phyloP scores from a whole-genome alignment of 106 monocot genomes.

The Agapanthus africanus region DNA sequence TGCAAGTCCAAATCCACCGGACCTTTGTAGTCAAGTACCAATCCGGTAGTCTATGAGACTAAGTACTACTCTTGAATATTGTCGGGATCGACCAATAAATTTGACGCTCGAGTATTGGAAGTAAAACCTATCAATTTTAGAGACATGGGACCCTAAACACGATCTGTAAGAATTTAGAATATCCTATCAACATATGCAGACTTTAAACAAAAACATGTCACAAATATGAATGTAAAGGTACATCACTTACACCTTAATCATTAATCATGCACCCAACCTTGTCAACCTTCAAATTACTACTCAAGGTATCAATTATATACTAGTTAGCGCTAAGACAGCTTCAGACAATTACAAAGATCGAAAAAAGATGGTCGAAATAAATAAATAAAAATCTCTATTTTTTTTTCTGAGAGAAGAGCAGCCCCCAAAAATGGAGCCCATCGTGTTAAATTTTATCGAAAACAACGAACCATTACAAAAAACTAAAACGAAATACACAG shows the following conservation, averaged over 20 bases:
- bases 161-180: not conserved
- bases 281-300: conserved; percentile 3
- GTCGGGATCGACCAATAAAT: not conserved
- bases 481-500: no score
- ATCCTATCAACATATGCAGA: not conserved
- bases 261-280: not conserved
- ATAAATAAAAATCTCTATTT: no score
- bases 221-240: not conserved
- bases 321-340: not conserved
- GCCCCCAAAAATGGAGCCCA: not conserved
- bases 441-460: not conserved
- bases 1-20: conserved; percentile 7
- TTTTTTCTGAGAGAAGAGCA: no score
- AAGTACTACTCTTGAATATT: not conserved
- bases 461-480: not conserved
- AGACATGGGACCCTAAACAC: not conserved
- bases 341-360: no score
- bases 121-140: no score
- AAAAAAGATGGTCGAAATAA: no score
- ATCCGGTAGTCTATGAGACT: no score
- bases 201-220: not conserved
- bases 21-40: no score
- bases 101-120: no score
- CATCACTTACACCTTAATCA: conserved; percentile 6
- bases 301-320: not conserved